Base-by-base conservation (phyloP, 345 rosid genomes). In the Populus deltoides region DNA sequence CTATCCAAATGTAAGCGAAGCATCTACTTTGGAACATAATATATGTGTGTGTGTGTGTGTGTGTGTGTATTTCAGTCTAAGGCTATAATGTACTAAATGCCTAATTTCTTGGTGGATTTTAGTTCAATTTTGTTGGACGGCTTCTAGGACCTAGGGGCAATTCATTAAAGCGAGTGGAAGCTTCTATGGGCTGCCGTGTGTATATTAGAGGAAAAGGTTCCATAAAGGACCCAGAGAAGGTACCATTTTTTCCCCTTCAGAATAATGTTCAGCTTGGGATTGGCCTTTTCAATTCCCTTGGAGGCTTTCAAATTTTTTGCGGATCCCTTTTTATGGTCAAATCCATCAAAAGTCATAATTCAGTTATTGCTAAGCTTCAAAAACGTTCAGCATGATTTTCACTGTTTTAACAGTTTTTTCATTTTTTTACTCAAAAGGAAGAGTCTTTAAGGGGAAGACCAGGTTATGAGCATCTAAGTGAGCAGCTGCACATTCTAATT, bases 71-170 rank as follows among this genome's bases (percentile, higher is more conserved):
- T 71, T 57, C 25, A 9, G 11, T 33, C 6, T 22, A 31, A 2
- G 65, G 65, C 13, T 55, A 43, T 79, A 8, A 45, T 68, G 15
- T 22, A 45, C 29, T 70, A 69, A 70, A 75, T 81, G 51, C 18
- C 73, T 66, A 10, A 29, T 27, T 70, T 78, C 57, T 53, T 71
- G 70, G 1, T 75, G 67, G 75, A 72, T 59, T 51, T 71, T 78
- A 93, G 99, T 95, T 93, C 88, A 95, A 93, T 87, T 95, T 95
- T 85, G 99, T 93, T 38, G 98, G 99, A 43, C 87, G 97, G 75
- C 97, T 95, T 85, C 89, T 95, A 31, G 98, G 98, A 74, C 98
- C 98, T 10, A 90, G 98, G 86, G 98, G 98, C 71, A 94, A 93
- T 88, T 95, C 99, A 6, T 82, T 95, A 78, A 95, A 95, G 85